Base-by-base conservation (phyloP, 2,329 filamentous ascomycete genomes). In the Colletotrichum sublineola region DNA sequence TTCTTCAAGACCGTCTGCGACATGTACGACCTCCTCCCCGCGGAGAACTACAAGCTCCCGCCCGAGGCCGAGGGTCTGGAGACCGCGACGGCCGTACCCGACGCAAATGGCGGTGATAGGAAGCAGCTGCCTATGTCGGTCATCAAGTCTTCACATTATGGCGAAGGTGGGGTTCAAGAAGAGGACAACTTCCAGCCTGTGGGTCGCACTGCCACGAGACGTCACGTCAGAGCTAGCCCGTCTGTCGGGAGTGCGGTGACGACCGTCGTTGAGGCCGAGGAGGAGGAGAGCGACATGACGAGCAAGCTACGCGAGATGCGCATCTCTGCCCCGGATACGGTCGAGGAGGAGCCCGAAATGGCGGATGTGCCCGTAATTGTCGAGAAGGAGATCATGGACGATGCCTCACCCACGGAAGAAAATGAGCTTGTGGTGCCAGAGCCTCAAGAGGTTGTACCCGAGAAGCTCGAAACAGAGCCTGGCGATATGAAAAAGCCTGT, bases 1-100 rank as follows among this genome's bases (percentile, higher is more conserved):
- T 92, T 99, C 78, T 99, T 98, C 87, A 98, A 98, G 87, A 96
- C 93, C 0, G 95, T 98, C 31, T 98, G 96, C 82, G 96, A 99
- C 80, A 88, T 92, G 77, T 98, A 97, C 82, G 92, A 93, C 76
- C 87, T 98, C 73, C 91, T 99, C 40, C 95, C 95, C 1, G 91
- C 94, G 63, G 96, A 98, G 83, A 98, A 97, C 80, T 98, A 98
- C 84, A 98, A 97, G 73, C 91, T 99, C 56, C 96, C 96, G 0
- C 90, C 93, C 2, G 96, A 98, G 81, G 96, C 96, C 4, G 96
- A 98, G 81, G 96, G 95, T 0, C 84, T 94, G 2, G 94, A 96
- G 75, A 83, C 84, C 18, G 79, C 79, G 2, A 71, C 79, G 24
- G 56, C 79, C 8, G 81, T 83, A 74, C 80, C 84, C 36, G 88